These are phyloP conservation scores for Nepenthes mirabilis DNA, from an alignment of 148 eudicot genomes.

Conservation along the genomic window DNA sequence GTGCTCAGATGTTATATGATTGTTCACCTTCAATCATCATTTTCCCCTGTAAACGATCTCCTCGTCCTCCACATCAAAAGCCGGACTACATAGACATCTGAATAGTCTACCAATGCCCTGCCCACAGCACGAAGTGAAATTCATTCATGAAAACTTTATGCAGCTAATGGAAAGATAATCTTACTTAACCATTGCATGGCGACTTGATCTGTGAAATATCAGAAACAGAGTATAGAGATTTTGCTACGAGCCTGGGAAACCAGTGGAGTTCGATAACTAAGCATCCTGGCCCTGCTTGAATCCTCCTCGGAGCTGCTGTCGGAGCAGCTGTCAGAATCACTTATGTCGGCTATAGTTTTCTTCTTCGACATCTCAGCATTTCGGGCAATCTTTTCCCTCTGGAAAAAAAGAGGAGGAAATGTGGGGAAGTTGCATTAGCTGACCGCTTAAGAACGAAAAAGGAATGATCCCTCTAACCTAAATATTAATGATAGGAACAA, in stretches of 20 bases:
- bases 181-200: too few relatives aligned
- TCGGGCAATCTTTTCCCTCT: conserved; percentile 46
- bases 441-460: too few relatives aligned
- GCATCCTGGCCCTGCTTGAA: conserved; percentile 27
- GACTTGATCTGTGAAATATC: too few relatives aligned
- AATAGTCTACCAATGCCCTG: conserved; percentile 90
- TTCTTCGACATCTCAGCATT: conserved; percentile 60
- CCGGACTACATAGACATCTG: conserved; percentile 87
- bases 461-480: too few relatives aligned
- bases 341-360: conserved; percentile 32
- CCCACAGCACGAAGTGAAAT: neutral
- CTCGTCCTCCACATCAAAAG: conserved; percentile 82
- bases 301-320: conserved; percentile 74
- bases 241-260: conserved; percentile 51
- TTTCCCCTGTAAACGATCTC: conserved; percentile 78
- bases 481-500: too few relatives aligned
- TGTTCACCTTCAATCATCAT: conserved; percentile 17
- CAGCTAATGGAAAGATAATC: too few relatives aligned
- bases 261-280: conserved; percentile 65
- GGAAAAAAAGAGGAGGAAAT: neutral
- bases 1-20: too few relatives aligned
- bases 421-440: neutral
- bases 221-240: neutral
- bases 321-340: conserved; percentile 59
- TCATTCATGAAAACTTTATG: neutral